Evolutionary conservation across 495 filamentous ascomycete species (phyloP).

Genomic region (Aspergillus nidulans): DNA sequence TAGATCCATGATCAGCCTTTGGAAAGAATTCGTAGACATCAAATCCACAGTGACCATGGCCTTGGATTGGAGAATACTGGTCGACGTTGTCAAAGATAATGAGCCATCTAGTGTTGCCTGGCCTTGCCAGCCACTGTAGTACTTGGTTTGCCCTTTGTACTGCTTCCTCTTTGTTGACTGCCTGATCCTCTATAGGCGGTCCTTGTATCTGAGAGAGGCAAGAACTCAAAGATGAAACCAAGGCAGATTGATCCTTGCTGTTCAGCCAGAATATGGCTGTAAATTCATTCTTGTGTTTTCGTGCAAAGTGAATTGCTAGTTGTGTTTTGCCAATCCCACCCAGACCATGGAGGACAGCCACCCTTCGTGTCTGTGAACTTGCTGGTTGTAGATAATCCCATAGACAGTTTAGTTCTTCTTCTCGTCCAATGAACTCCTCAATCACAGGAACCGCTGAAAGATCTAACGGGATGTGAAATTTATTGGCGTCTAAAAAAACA

Average conservation of each 20-base stretch:
- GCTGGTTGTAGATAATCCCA: constrained; percentile 23
- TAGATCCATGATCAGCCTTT: constrained; percentile 34
- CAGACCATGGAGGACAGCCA: constrained; percentile 33
- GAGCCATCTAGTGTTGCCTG: constrained; percentile 32
- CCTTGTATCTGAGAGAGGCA: constrained; percentile 15
- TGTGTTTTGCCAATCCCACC: constrained; percentile 44
- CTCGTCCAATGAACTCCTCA: constrained; percentile 25
- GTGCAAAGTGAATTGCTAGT: constrained; percentile 36
- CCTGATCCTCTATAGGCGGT: neutral
- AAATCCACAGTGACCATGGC: constrained; percentile 21
- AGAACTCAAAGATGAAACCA: constrained; percentile 23
- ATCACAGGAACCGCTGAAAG: too few species aligned
- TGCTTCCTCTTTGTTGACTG: constrained; percentile 14
- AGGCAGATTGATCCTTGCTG: constrained; percentile 19
- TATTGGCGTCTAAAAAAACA: constrained; percentile 9
- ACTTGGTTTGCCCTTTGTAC: neutral
- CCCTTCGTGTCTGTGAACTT: constrained; percentile 17
- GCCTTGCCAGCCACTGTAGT: constrained; percentile 9
- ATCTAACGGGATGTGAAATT: too few species aligned
- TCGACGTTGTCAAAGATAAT: constrained; percentile 43
- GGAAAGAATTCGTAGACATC: constrained; percentile 33
- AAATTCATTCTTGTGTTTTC: constrained; percentile 25
- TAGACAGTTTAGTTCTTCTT: constrained; percentile 22
- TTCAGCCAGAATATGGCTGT: constrained; percentile 32
- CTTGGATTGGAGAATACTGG: constrained; percentile 22